Evolutionary conservation across 2,329 filamentous ascomycete genomes (phyloP).

Genomic region (Tolypocladium nubicola): DNA sequence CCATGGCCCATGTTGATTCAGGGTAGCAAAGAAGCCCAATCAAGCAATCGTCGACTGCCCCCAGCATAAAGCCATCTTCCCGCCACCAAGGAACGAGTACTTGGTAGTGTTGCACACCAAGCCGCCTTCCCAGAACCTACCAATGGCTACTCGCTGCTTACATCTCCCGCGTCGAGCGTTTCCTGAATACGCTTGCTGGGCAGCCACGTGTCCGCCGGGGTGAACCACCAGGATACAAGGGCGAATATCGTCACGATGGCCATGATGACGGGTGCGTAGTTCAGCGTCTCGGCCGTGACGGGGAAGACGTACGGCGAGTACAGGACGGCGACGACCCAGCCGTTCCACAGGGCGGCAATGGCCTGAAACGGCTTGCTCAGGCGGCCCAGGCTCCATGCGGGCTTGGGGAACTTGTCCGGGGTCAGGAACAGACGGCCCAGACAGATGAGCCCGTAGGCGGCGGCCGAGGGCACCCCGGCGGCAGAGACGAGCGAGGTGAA

Average conservation of each 20-base stretch:
- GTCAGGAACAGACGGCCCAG: constrained; percentile 36
- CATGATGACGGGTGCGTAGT: constrained; percentile 43
- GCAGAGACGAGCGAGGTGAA: constrained; percentile 44
- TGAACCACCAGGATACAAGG: constrained; percentile 11
- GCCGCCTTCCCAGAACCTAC: neutral
- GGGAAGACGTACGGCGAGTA: constrained; percentile 35
- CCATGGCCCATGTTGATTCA: neutral
- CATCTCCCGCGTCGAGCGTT: neutral
- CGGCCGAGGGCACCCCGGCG: constrained; percentile 39
- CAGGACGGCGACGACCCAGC: constrained; percentile 35
- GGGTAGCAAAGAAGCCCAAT: too few relatives aligned
- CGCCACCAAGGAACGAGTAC: too few relatives aligned
- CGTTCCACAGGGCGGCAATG: constrained; percentile 37
- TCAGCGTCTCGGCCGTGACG: constrained; percentile 29
- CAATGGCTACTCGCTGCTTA: neutral
- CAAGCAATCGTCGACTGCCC: neutral
- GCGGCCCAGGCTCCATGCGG: constrained; percentile 32
- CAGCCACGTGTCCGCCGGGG: neutral
- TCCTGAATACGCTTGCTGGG: neutral
- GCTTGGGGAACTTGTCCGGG: constrained; percentile 28
- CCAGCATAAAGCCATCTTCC: neutral
- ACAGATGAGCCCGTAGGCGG: constrained; percentile 40
- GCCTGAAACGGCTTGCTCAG: constrained; percentile 35
- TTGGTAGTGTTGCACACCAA: neutral
- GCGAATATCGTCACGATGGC: constrained; percentile 30